These are phyloP conservation scores for Fusarium vanettenii DNA, from an alignment of 2,329 filamentous ascomycete species.

Conservation along the genomic window DNA sequence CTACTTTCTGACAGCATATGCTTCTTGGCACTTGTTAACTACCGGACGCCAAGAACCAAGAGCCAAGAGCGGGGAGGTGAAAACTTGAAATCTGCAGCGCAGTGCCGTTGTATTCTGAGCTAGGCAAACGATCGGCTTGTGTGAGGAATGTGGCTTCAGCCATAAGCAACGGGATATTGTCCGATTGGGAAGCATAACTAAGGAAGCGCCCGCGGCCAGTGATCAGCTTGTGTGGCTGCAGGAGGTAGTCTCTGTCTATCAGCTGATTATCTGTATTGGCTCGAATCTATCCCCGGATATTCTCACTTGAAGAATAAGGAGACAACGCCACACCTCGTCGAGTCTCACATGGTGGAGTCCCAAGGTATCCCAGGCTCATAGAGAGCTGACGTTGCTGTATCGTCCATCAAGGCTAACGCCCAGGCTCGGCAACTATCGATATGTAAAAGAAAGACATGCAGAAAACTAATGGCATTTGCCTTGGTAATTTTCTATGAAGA, in stretches of 20 bases:
- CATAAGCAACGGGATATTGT: not conserved
- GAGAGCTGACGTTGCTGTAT: not conserved
- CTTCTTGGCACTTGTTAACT: not conserved
- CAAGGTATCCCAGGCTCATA: not conserved
- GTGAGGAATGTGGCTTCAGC: not conserved
- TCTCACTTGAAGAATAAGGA: not conserved
- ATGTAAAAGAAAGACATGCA: not conserved
- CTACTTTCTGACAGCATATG: not conserved
- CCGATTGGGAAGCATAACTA: not conserved
- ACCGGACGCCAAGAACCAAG: not conserved
- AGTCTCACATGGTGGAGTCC: not conserved
- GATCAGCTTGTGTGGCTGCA: not conserved
- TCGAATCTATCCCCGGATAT: not conserved
- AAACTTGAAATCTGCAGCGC: not conserved
- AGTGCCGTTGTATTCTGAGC: not conserved
- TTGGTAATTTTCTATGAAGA: not conserved
- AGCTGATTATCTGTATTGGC: not conserved
- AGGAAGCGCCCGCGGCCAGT: not conserved
- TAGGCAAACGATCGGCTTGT: not conserved
- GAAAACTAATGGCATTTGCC: not conserved
- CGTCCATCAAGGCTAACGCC: not conserved
- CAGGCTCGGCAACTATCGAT: not conserved
- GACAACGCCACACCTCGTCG: not conserved
- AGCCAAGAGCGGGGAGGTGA: not conserved
- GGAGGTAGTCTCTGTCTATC: not conserved